These are phyloP conservation scores for Solanum sitiens DNA, from an alignment of 257 asterid genomes.

Conservation along the genomic window DNA sequence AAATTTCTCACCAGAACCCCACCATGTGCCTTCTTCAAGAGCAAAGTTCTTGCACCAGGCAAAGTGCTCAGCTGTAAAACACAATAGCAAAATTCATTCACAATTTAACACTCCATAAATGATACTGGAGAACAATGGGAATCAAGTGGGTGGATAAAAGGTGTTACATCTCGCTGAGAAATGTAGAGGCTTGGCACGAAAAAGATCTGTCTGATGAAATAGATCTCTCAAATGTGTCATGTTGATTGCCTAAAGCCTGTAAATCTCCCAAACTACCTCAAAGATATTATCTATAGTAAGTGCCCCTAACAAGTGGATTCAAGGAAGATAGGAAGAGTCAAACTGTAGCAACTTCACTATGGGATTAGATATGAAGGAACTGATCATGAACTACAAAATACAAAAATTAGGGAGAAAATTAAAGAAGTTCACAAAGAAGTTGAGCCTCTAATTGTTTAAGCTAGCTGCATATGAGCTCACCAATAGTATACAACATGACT, in stretches of 20 bases:
- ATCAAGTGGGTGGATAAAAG: neutral
- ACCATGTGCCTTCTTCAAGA: constrained; percentile 51
- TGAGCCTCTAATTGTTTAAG: neutral
- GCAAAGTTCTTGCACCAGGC: constrained; percentile 77
- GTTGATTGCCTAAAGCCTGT: neutral
- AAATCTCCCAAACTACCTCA: neutral
- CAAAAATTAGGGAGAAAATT: neutral
- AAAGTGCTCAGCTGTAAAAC: constrained; percentile 79
- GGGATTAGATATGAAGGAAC: neutral
- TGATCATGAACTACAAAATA: neutral
- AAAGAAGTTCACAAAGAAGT: neutral
- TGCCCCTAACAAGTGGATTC: neutral
- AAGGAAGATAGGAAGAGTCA: neutral
- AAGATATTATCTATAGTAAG: neutral
- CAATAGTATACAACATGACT: neutral
- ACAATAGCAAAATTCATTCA: constrained; percentile 59
- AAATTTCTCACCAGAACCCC: constrained; percentile 33
- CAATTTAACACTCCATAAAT: constrained; percentile 27
- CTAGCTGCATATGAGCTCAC: neutral
- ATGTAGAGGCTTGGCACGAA: neutral
- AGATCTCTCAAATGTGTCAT: neutral
- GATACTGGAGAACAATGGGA: constrained; percentile 1
- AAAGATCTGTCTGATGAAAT: neutral
- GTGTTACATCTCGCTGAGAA: neutral
- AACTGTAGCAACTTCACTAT: neutral